phyloP scores from a whole-genome alignment of 1,139 yeast genomes.

The Geotrichum phurueaensis region DNA sequence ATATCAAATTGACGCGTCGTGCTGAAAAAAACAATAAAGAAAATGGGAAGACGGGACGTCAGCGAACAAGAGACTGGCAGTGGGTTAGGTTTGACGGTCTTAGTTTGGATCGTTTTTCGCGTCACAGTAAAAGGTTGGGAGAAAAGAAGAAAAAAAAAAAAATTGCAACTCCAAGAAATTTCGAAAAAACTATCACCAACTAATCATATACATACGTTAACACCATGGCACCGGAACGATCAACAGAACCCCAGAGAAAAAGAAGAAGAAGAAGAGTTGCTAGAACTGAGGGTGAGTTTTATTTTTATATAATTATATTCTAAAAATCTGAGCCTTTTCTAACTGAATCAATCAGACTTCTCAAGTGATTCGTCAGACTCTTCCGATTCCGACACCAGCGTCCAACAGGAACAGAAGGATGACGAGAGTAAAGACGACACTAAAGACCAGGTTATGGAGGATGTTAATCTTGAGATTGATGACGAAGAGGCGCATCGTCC shows the following conservation, averaged over 20 bases:
- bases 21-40: neutral
- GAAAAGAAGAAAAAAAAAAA: neutral
- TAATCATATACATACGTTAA: neutral
- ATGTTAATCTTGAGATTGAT: constrained; percentile 14
- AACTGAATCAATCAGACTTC: constrained; percentile 22
- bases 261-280: constrained; percentile 32
- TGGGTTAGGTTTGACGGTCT: neutral
- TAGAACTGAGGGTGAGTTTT: constrained; percentile 30
- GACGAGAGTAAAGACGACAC: neutral
- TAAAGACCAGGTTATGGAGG: constrained; percentile 7
- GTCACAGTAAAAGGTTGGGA: neutral
- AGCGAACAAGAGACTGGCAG: neutral
- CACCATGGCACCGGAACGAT: constrained; percentile 16
- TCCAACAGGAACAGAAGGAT: constrained; percentile 1
- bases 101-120: neutral
- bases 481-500: constrained; percentile 2
- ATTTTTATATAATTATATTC: neutral
- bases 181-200: neutral
- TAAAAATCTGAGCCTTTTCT: neutral
- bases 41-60: neutral
- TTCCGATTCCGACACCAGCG: constrained; percentile 21
- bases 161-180: neutral
- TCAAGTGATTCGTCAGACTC: constrained; percentile 28
- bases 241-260: constrained; percentile 20
- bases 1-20: neutral